Evolutionary conservation across 192 early-diverging fungal genomes (phyloP).

Genomic region (Backusella tuberculispora): DNA sequence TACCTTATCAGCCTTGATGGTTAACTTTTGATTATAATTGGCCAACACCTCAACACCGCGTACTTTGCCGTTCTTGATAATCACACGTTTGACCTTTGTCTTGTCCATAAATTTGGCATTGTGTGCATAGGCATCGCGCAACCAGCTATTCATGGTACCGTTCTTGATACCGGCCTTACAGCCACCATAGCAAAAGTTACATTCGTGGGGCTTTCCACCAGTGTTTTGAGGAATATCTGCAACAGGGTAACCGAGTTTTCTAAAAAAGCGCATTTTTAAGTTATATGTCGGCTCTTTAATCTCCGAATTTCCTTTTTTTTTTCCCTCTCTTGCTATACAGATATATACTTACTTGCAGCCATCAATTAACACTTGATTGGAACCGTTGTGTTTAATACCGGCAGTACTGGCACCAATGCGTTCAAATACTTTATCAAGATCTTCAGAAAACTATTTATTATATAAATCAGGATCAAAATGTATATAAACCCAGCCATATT

Average conservation of each 20-base stretch:
- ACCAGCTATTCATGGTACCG: conserved; percentile 63
- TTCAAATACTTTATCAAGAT: conserved; percentile 59
- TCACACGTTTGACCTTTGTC: conserved; percentile 58
- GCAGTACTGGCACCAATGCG: conserved; percentile 59
- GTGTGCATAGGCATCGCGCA: conserved; percentile 65
- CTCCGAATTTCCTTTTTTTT: neutral
- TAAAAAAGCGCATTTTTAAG: too few species aligned
- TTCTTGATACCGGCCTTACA: conserved; percentile 75
- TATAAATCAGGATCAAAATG: neutral
- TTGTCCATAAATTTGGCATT: conserved; percentile 66
- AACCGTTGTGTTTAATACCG: conserved; percentile 61
- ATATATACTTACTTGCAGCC: conserved; percentile 53
- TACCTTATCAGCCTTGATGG: conserved; percentile 59
- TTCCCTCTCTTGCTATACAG: too few species aligned
- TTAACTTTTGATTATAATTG: conserved; percentile 31
- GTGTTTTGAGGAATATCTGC: conserved; percentile 73
- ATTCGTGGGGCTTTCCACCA: conserved; percentile 52
- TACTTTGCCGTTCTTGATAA: conserved; percentile 59
- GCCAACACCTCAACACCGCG: conserved; percentile 51
- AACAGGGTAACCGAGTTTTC: conserved; percentile 59
- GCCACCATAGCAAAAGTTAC: conserved; percentile 69
- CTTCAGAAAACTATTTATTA: conserved; percentile 37
- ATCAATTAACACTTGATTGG: conserved; percentile 69
- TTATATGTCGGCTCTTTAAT: neutral
- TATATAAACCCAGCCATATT: neutral